phyloP scores from a whole-genome alignment of 371 early-diverging fungal species.

The Blakeslea trispora region DNA sequence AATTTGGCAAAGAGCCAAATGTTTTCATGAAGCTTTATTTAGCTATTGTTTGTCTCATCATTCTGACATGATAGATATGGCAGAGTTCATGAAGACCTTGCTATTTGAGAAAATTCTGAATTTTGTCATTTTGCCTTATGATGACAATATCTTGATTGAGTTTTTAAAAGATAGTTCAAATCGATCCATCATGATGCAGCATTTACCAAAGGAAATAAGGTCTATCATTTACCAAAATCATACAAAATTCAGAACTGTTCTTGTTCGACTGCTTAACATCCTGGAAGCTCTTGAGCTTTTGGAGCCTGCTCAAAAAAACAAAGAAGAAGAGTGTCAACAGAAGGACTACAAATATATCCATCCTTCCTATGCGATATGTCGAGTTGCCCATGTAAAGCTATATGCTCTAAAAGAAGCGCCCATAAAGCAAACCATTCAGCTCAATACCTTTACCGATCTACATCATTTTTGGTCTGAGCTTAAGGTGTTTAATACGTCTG shows the following conservation, averaged over 20 bases:
- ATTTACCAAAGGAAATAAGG: conserved; percentile 17
- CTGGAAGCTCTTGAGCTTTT: conserved; percentile 9
- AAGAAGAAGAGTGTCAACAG: neutral
- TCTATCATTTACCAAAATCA: neutral
- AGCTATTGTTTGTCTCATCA: neutral
- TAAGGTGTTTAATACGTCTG: neutral
- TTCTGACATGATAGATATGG: conserved; percentile 2
- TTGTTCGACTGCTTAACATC: neutral
- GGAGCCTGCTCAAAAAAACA: neutral
- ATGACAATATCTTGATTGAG: neutral
- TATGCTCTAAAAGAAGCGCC: conserved; percentile 7
- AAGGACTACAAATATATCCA: no score
- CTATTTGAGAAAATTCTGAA: conserved; percentile 1
- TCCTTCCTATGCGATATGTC: neutral
- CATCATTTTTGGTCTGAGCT: conserved; percentile 14
- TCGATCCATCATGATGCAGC: neutral
- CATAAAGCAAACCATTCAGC: neutral
- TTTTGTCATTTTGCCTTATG: conserved; percentile 10
- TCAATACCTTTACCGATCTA: conserved; percentile 6
- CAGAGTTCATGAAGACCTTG: neutral
- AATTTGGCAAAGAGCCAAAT: conserved; percentile 12
- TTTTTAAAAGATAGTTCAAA: conserved; percentile 4
- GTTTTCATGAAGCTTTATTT: conserved; percentile 13
- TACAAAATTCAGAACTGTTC: neutral
- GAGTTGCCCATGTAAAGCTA: neutral